Evolutionary conservation across 768 basidiomycete species (phyloP).

Genomic region (Mycena albidolilacea): DNA sequence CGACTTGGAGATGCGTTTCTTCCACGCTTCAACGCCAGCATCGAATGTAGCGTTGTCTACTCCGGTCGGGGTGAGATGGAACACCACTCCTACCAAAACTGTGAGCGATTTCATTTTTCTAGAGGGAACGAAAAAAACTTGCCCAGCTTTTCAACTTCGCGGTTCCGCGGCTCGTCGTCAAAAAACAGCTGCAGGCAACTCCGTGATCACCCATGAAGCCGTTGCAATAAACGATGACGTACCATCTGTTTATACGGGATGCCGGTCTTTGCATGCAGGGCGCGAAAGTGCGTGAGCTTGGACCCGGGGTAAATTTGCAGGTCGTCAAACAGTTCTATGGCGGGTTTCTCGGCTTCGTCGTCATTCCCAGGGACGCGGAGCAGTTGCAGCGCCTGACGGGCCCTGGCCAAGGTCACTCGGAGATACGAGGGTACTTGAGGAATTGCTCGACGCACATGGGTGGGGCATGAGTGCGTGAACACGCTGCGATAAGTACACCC

Average conservation of each 20-base stretch:
- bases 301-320: conserved; percentile 86
- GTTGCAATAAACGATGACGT: conserved; percentile 24
- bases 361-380: conserved; percentile 65
- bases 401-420: conserved; percentile 59
- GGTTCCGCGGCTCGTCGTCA: conserved; percentile 78
- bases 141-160: conserved; percentile 76
- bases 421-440: neutral
- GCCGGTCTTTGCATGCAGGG: conserved; percentile 79
- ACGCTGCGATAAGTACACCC: conserved; percentile 74
- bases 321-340: conserved; percentile 77
- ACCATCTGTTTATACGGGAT: conserved; percentile 89
- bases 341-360: conserved; percentile 54
- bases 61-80: conserved; percentile 78
- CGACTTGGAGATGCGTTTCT: conserved; percentile 8
- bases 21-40: conserved; percentile 81
- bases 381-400: conserved; percentile 79
- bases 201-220: neutral
- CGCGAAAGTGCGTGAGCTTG: conserved; percentile 86
- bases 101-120: neutral
- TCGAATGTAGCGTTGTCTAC: conserved; percentile 75
- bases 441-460: conserved; percentile 68
- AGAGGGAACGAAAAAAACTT: conserved; percentile 9
- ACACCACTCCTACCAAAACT: conserved; percentile 77
- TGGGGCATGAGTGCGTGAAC: conserved; percentile 80
- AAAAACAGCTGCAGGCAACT: conserved; percentile 68